A percentile compares a stretch with the other conserved stretches of the same genome.
These are phyloP conservation scores for Isatis tinctoria DNA, from an alignment of 345 rosid species.

Conservation along the genomic window DNA sequence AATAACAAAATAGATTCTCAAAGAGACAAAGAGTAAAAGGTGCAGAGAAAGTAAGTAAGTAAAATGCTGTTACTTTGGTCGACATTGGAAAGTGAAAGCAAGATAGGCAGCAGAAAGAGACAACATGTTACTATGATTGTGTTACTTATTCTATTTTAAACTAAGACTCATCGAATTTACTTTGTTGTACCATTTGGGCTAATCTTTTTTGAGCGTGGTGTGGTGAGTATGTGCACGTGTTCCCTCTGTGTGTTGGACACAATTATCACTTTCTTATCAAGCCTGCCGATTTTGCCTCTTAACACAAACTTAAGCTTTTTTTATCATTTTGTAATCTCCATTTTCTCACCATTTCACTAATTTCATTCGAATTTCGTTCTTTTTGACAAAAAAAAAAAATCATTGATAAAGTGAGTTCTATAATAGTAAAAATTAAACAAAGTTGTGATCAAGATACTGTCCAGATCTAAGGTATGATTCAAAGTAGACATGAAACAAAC, in stretches of 20 bases:
- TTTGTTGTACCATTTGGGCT: not conserved
- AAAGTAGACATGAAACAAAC: slow-evolving; percentile 2
- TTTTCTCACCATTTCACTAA: not conserved
- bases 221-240: slow-evolving; percentile 55
- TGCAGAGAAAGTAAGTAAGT: not conserved
- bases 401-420: not conserved
- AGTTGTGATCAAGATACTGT: not conserved
- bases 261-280: slow-evolving; percentile 35
- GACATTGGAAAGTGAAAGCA: slow-evolving; percentile 29
- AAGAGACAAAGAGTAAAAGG: slow-evolving; percentile 1
- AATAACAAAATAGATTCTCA: not conserved
- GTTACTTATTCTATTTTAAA: not conserved
- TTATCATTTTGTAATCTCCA: not conserved
- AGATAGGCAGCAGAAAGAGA: slow-evolving; percentile 21
- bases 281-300: slow-evolving; percentile 8
- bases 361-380: not conserved
- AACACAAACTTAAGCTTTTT: not conserved
- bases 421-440: not conserved
- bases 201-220: not conserved
- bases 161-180: not conserved
- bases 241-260: slow-evolving; percentile 44
- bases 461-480: not conserved
- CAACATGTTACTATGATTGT: slow-evolving; percentile 25
- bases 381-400: not conserved
- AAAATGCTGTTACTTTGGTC: slow-evolving; percentile 24